Evolutionary conservation across 371 early-diverging fungal genomes (phyloP).

Genomic region (Haplosporangium sp.): DNA sequence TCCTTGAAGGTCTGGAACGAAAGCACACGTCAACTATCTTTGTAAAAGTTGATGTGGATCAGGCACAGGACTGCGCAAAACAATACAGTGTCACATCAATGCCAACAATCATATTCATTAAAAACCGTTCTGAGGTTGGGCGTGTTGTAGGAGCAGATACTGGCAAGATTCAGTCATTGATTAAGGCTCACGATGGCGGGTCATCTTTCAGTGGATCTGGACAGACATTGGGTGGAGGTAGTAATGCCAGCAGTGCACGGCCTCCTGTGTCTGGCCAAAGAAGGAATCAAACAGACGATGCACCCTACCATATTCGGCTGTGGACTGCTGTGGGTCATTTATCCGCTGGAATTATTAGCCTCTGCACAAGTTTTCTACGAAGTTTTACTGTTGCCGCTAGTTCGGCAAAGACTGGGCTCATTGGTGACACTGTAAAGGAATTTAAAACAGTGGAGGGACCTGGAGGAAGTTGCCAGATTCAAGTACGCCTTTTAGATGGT

Average conservation of each 20-base stretch:
- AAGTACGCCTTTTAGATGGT: conserved; percentile 50
- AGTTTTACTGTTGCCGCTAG: conserved; percentile 13
- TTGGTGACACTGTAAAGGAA: conserved; percentile 19
- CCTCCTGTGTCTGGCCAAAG: conserved; percentile 15
- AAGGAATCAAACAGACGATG: conserved; percentile 14
- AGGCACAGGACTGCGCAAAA: conserved; percentile 44
- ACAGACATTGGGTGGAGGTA: conserved; percentile 42
- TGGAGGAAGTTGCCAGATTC: conserved; percentile 53
- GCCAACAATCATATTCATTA: conserved; percentile 56
- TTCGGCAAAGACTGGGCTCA: conserved; percentile 29
- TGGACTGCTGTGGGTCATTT: conserved; percentile 43
- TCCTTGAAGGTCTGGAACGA: conserved; percentile 49
- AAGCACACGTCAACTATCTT: conserved; percentile 50
- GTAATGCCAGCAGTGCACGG: conserved; percentile 5
- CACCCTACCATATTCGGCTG: conserved; percentile 36
- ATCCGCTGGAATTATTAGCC: conserved; percentile 25
- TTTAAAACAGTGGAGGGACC: conserved; percentile 41
- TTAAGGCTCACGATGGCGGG: conserved; percentile 43
- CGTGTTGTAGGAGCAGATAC: conserved; percentile 51
- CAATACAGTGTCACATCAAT: conserved; percentile 43
- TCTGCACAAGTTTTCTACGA: conserved; percentile 23
- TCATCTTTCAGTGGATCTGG: conserved; percentile 41
- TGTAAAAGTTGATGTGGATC: conserved; percentile 58
- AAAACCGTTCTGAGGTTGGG: conserved; percentile 45
- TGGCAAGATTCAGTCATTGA: conserved; percentile 39